A percentile compares a stretch with the other conserved stretches of the same genome.
Evolutionary conservation across 495 filamentous ascomycete genomes (phyloP).

Genomic region (Saxispiralis lemnorum): DNA sequence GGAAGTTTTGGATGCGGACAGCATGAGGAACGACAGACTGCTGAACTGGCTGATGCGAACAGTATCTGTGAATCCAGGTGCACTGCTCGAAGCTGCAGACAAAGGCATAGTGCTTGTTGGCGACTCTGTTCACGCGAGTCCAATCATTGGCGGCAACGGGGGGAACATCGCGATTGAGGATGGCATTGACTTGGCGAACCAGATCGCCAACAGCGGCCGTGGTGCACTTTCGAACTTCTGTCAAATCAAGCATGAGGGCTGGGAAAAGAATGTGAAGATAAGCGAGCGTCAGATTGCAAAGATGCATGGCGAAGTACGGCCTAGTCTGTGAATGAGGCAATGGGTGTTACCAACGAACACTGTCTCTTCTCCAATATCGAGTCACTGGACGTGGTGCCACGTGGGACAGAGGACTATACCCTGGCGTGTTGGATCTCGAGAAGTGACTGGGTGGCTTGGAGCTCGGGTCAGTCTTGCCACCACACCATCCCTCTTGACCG

Average conservation of each 20-base stretch:
- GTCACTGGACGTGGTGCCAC: no score
- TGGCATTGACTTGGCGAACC: constrained; percentile 23
- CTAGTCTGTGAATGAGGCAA: neutral
- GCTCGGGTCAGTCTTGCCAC: no score
- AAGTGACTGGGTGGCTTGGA: no score
- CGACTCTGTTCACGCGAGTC: constrained; percentile 26
- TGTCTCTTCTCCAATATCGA: no score
- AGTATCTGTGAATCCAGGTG: constrained; percentile 5
- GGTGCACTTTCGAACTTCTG: constrained; percentile 15
- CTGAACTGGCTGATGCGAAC: constrained; percentile 30
- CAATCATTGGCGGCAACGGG: constrained; percentile 28
- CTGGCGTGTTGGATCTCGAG: no score
- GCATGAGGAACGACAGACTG: constrained; percentile 20
- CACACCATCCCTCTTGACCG: no score
- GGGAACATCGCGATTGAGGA: constrained; percentile 27
- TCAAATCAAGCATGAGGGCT: constrained; percentile 15
- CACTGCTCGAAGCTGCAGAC: constrained; percentile 16
- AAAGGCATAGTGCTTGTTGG: constrained; percentile 22
- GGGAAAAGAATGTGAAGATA: constrained; percentile 18
- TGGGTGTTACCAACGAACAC: no score
- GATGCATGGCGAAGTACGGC: constrained; percentile 9
- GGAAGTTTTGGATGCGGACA: constrained; percentile 20
- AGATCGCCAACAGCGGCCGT: constrained; percentile 14
- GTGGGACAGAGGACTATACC: no score
- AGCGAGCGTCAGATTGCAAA: constrained; percentile 14